Evolutionary conservation across 305 asterid species (phyloP), one percentile per base, ranked within the genome.

Genomic region (Lippia alba): DNA sequence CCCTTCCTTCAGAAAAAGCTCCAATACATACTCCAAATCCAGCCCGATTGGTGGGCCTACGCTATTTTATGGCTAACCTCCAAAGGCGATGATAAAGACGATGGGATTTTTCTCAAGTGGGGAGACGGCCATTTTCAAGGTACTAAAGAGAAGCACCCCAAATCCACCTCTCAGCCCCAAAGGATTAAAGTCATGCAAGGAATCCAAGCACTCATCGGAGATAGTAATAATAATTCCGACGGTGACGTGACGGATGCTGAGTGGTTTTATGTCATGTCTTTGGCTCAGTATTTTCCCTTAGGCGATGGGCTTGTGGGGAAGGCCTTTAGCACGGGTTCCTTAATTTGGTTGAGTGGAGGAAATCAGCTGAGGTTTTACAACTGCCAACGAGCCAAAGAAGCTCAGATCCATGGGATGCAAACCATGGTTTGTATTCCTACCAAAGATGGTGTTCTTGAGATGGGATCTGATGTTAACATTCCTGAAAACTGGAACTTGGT

Each of bases 201-300:
- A 4, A 76, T 83, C 24, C 91, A 81, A 69, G 85, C 88, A 45
- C 78, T 80, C 4, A 73, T 80, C 53, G 81, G 79, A 1, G 83
- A 74, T 0, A 24, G 3, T 24, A 24, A 24, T 24, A 24, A 3
- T 24, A 33, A 45, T 41, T 36, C 61, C 8, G 77, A 7, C 3
- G 87, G 73, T 8, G 91, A 89, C 8, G 95, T 84, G 36, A 80
- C 84, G 6, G 93, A 89, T 36, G 82, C 87, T 0, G 96, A 89
- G 81, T 91, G 97, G 97, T 89, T 91, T 80, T 91, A 91, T 55
- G 87, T 91, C 4, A 85, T 82, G 91, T 91, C 97, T 3, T 78
- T 89, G 4, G 91, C 96, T 0, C 83, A 86, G 73, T 75, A 90
- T 2, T 87, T 86, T 69, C 54, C 86, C 20, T 67, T 73, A 3